phyloP scores from a whole-genome alignment of 371 early-diverging fungal genomes.

The Globomyces sp. region DNA sequence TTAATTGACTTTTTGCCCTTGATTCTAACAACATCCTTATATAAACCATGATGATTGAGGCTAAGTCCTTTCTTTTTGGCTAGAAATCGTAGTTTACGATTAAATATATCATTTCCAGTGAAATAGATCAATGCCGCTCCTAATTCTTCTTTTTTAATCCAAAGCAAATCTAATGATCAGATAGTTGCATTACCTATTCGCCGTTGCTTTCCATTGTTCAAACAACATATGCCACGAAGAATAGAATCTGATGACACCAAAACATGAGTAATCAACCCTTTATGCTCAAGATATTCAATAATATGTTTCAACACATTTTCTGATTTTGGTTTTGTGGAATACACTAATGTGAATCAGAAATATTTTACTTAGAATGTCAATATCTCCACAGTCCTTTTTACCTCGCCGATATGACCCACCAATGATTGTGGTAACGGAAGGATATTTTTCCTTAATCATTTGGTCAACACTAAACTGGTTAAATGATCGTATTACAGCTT shows the following conservation, averaged over 20 bases:
- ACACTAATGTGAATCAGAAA: conserved; percentile 13
- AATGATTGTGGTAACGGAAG: conserved; percentile 24
- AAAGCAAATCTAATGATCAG: conserved; percentile 25
- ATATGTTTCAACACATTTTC: conserved; percentile 4
- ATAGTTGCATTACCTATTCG: conserved; percentile 13
- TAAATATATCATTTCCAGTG: conserved; percentile 48
- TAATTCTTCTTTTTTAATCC: conserved; percentile 29
- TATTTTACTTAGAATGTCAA: conserved; percentile 37
- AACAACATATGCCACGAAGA: conserved; percentile 12
- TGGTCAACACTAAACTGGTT: background rate
- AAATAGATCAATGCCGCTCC: conserved; percentile 46
- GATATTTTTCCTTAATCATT: conserved; percentile 18
- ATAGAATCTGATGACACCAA: conserved; percentile 15
- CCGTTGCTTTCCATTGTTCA: conserved; percentile 19
- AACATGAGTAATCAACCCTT: conserved; percentile 29
- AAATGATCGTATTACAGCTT: background rate
- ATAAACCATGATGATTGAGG: conserved; percentile 7
- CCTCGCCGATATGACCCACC: conserved; percentile 50
- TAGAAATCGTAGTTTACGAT: conserved; percentile 39
- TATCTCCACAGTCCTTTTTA: conserved; percentile 37
- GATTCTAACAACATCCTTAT: background rate
- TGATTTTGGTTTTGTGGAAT: background rate
- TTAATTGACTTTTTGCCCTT: background rate
- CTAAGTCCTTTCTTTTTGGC: conserved; percentile 30
- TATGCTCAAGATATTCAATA: conserved; percentile 18